phyloP scores from a whole-genome alignment of 345 rosid species.

The Cardamine chenopodiifolia region DNA sequence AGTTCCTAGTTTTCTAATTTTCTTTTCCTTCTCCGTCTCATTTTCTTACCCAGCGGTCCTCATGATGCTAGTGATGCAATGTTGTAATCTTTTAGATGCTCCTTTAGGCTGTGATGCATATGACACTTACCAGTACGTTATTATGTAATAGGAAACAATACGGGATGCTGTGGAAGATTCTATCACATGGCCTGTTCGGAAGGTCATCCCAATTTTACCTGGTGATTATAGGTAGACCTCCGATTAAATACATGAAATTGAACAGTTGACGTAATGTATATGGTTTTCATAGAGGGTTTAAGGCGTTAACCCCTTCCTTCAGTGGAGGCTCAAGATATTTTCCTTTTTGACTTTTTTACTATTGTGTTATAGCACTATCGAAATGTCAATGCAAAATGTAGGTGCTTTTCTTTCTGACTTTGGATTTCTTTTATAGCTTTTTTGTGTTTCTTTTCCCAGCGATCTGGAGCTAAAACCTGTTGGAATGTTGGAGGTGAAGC shows the following conservation, averaged over 20 bases:
- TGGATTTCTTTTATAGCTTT: not conserved
- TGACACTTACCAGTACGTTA: constrained; percentile 28
- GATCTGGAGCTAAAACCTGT: constrained; percentile 92
- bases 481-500: constrained; percentile 94
- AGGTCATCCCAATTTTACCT: constrained; percentile 93
- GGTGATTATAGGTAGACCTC: constrained; percentile 88
- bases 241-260: constrained; percentile 11
- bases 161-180: constrained; percentile 93
- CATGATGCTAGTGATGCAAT: constrained; percentile 21
- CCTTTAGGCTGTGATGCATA: constrained; percentile 10
- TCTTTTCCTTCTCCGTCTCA: constrained; percentile 10
- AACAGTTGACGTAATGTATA: constrained; percentile 24
- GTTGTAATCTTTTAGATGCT: constrained; percentile 16
- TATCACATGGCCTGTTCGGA: constrained; percentile 98
- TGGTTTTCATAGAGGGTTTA: constrained; percentile 2
- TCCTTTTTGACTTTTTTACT: not conserved
- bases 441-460: constrained; percentile 53
- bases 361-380: constrained; percentile 2
- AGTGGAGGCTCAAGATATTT: not conserved
- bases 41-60: constrained; percentile 6
- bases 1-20: constrained; percentile 14
- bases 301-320: constrained; percentile 2
- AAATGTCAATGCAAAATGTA: constrained; percentile 7
- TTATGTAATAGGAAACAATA: constrained; percentile 74
- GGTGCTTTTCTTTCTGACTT: constrained; percentile 18